A percentile compares a stretch with the other conserved stretches of the same genome.
Evolutionary conservation across 495 filamentous ascomycete species (phyloP).

Genomic region (Hypoxylon crocopeplum): DNA sequence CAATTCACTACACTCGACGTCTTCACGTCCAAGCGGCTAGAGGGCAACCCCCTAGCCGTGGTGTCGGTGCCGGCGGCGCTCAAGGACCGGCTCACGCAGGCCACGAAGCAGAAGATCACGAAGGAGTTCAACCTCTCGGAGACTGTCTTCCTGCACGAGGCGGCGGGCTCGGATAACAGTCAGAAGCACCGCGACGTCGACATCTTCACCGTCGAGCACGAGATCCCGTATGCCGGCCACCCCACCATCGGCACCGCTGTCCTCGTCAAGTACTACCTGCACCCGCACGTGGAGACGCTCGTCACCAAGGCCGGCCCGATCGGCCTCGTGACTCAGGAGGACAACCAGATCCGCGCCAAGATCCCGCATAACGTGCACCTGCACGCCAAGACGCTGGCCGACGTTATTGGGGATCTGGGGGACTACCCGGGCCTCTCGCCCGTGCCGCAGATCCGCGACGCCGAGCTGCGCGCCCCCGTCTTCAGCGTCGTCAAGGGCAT

Average conservation of each 20-base stretch:
- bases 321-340: slow-evolving; percentile 26
- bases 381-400: slow-evolving; percentile 52
- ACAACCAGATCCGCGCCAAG: slow-evolving; percentile 50
- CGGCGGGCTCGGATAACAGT: slow-evolving; percentile 13
- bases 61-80: slow-evolving; percentile 56
- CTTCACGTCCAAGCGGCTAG: slow-evolving; percentile 63
- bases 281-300: slow-evolving; percentile 47
- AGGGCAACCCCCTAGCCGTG: slow-evolving; percentile 74
- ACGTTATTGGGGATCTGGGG: slow-evolving; percentile 5
- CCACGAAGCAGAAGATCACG: slow-evolving; percentile 69
- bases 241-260: slow-evolving; percentile 75
- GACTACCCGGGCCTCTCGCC: slow-evolving; percentile 30
- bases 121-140: slow-evolving; percentile 86
- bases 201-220: slow-evolving; percentile 69
- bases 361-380: slow-evolving; percentile 73
- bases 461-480: slow-evolving; percentile 52
- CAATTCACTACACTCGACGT: slow-evolving; percentile 70
- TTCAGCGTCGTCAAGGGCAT: slow-evolving; percentile 75
- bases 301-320: slow-evolving; percentile 68
- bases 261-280: slow-evolving; percentile 51
- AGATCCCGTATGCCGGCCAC: slow-evolving; percentile 80
- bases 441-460: slow-evolving; percentile 37
- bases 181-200: slow-evolving; percentile 59
- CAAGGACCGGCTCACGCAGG: slow-evolving; percentile 48
- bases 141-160: slow-evolving; percentile 76